Conservation (phyloP, 129 eudicot genomes). For the Lonicera japonica region DNA sequence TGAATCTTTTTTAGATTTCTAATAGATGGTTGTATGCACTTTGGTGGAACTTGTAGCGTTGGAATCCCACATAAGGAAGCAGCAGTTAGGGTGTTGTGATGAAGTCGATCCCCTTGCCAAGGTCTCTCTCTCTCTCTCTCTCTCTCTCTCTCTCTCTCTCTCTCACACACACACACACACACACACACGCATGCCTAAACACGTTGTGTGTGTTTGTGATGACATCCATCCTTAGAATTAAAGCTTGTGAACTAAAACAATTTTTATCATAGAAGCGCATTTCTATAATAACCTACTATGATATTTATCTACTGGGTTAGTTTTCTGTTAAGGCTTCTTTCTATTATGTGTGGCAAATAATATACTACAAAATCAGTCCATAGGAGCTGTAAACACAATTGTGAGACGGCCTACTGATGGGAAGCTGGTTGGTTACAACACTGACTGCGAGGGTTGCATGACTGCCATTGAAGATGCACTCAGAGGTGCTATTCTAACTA, state of each 20-base stretch:
- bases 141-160: conserved; percentile 15
- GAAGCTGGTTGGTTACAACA: conserved; percentile 77
- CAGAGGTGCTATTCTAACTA: conserved; percentile 35
- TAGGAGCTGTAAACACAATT: conserved; percentile 85
- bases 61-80: conserved; percentile 85
- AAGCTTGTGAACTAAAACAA: no score
- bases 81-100: conserved; percentile 72
- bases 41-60: conserved; percentile 41
- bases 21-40: conserved; percentile 16
- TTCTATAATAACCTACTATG: no score
- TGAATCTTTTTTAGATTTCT: conserved; percentile 21
- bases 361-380: conserved; percentile 36
- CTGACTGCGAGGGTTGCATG: conserved; percentile 76
- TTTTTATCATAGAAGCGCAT: no score
- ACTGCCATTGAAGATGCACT: conserved; percentile 79
- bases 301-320: no score
- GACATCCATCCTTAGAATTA: no score
- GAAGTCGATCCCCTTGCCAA: conserved; percentile 85
- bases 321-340: no score
- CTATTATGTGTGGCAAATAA: neutral
- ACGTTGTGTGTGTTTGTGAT: no score
- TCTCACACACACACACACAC: no score
- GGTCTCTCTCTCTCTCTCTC: conserved; percentile 23
- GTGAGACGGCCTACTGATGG: conserved; percentile 73
- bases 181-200: no score